Evolutionary conservation across 352 stramenopile species (phyloP), one percentile per base, ranked within the genome.

Genomic region (Thalassiosira pacifica): DNA sequence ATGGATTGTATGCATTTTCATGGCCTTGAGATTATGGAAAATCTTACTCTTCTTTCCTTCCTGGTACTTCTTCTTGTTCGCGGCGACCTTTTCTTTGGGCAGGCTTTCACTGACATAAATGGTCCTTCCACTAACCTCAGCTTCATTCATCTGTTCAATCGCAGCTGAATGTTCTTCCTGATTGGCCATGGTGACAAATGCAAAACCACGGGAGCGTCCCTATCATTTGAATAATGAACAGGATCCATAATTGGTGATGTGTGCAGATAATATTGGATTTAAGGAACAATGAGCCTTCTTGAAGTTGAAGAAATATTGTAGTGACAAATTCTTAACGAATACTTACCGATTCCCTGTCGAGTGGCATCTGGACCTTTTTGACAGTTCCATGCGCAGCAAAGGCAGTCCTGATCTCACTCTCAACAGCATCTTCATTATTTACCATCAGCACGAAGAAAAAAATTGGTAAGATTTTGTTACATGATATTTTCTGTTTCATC

Each of bases 131-230:
- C 74, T 67, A 53, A 96, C 40, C 24, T 93, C 77, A 27, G 52
- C 76, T 34, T 88, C 78, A 77, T 94, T 87, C 19, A 94, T 75
- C 0, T 57, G 79, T 13, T 82, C 81, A 72, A 95, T 91, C n/a
- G 86, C 89, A 37, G 69, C 73, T 27, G 86, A 73, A 70, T 89
- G 84, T 40, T 88, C 87, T 53, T 92, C 88, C 22, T 82, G 80
- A 34, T 85, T 86, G 37, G 75, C 68, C 66, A 96, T 90, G 57
- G 90, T 92, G 6, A 95, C 89, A 83, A 96, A 95, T 16, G 80
- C 91, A 82, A 95, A 95, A 57, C 93, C 93, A 77, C 89, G 87
- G 61, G 84, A 76, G 34, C 74, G 68, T 19, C 68, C 67, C 70
- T 78, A 69, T 2, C 8, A 73, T 48, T 57, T 52, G 13, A 65